Conservation (phyloP, 176 grass and related monocot genomes). For the Aegilops speltoides region DNA sequence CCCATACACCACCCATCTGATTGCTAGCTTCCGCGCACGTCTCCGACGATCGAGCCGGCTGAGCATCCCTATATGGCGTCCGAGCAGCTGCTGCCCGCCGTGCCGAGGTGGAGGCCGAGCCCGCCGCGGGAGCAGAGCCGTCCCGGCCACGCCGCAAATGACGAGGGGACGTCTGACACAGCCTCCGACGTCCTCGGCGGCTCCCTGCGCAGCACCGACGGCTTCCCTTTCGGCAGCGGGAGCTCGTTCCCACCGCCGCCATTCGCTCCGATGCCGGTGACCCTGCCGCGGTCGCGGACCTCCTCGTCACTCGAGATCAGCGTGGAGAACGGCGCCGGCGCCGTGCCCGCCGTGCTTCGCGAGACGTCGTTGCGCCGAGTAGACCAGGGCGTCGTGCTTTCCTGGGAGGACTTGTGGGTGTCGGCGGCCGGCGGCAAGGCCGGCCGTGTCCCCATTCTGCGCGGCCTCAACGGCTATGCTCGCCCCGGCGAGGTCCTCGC, state of each 20-base stretch:
- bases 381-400: conserved; percentile 53
- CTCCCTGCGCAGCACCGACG: conserved; percentile 39
- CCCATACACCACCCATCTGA: background rate
- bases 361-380: conserved; percentile 35
- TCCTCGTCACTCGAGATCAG: conserved; percentile 27
- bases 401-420: conserved; percentile 90
- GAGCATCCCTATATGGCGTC: conserved; percentile 25
- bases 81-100: conserved; percentile 22
- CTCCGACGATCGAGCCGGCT: background rate
- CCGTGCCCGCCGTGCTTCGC: background rate
- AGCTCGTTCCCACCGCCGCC: conserved; percentile 19
- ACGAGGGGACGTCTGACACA: background rate
- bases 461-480: conserved; percentile 69
- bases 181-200: conserved; percentile 7
- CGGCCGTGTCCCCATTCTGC: conserved; percentile 53
- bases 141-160: background rate
- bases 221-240: conserved; percentile 62
- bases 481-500: conserved; percentile 73
- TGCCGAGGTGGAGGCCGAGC: conserved; percentile 77
- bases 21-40: background rate
- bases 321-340: background rate
- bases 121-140: conserved; percentile 7
- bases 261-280: conserved; percentile 11
- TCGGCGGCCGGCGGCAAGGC: conserved; percentile 44
- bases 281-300: background rate